phyloP scores from a whole-genome alignment of 352 stramenopile genomes.

The Globisporangium orthogonon region DNA sequence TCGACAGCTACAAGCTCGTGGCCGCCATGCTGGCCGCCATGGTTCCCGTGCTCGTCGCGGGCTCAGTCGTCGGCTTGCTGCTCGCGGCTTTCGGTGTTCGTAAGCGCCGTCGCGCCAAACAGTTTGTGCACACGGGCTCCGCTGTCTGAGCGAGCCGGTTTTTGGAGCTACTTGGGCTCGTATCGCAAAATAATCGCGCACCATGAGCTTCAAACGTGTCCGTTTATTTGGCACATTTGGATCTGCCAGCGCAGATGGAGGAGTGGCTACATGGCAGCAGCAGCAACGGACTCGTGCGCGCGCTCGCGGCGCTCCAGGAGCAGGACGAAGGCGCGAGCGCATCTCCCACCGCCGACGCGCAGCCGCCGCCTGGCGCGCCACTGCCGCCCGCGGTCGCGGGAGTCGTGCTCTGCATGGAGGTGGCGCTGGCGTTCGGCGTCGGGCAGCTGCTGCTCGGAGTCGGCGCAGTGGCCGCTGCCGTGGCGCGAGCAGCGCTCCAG shows the following conservation, averaged over 20 bases:
- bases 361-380: neutral
- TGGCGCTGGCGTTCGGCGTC: constrained; percentile 19
- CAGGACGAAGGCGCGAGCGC: neutral
- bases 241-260: neutral
- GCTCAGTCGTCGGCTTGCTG: constrained; percentile 34
- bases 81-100: constrained; percentile 36
- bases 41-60: constrained; percentile 50
- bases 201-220: neutral
- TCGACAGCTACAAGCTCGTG: constrained; percentile 49
- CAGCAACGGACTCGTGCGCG: constrained; percentile 25
- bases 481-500: constrained; percentile 6
- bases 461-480: constrained; percentile 13
- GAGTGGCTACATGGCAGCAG: constrained; percentile 16
- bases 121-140: constrained; percentile 14
- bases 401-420: constrained; percentile 39
- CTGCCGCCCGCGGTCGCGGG: constrained; percentile 14
- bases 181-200: neutral
- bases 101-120: constrained; percentile 30
- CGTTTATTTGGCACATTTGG: neutral
- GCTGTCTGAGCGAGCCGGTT: constrained; percentile 15
- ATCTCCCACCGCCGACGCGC: neutral
- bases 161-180: too few relatives aligned
- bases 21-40: constrained; percentile 37
- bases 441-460: constrained; percentile 29
- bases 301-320: constrained; percentile 9